Base-by-base conservation (phyloP, 441 rosid genomes). In the Melastoma candidum region DNA sequence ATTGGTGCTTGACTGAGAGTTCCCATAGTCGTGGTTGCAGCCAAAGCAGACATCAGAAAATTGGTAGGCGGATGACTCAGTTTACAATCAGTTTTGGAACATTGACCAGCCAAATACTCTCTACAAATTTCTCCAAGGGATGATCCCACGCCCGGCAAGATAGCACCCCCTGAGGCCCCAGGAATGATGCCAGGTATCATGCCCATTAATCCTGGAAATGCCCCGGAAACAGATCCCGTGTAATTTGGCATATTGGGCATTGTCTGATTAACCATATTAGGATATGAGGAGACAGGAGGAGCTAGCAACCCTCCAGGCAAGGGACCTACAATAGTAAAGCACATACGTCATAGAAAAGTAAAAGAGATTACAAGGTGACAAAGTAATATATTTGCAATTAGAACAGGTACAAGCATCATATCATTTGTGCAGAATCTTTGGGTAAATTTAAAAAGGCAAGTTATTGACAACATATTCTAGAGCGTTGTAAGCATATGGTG, bases 211-310 rank as follows among this genome's bases (percentile, higher is more conserved):
- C 97, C 97, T 3, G 96, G 96, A 65, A 83, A 82, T 43, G 99
- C 82, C 26, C 95, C 97, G 4, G 97, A 94, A 63, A 90, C 83
- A 26, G 92, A 87, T 7, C 87, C 99, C 0, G 97, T 82, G 71
- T 94, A 94, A 73, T 90, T 94, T 14, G 99, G 99, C 99, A 90
- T 90, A 77, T 90, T 90, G 8, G 97, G 97, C 96, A 90, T 87
- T 26, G 95, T 90, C 72, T 90, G 99, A 63, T 94, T 94, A 3
- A 90, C 71, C 57, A 87, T 66, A 69, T 77, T 90, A 4, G 95
- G 85, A 70, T 71, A 90, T 9, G 85, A 72, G 51, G 95, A 73
- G 26, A 85, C 56, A 63, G 90, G 92, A 57, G 93, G 77, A 64
- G 92, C 95, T 54, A 87, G 71, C 26, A 87, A 46, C 46, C 97